Evolutionary conservation across 345 rosid species (phyloP).

Genomic region (Geranium rotundifolium): DNA sequence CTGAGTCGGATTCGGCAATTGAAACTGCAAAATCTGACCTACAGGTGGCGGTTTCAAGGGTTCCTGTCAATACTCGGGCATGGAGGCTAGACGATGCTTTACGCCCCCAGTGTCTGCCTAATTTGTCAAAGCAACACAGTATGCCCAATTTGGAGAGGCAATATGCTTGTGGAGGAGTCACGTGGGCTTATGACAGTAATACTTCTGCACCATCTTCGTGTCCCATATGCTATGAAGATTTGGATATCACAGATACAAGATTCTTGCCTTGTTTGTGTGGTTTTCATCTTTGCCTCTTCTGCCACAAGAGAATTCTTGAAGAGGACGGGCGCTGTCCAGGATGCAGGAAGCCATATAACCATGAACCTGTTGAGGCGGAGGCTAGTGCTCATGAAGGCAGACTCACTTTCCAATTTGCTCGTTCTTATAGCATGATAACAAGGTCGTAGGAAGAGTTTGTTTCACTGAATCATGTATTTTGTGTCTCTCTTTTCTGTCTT

Average conservation of each 20-base stretch:
- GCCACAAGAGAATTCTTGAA: constrained; percentile 73
- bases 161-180: constrained; percentile 29
- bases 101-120: constrained; percentile 75
- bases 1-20: constrained; percentile 15
- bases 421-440: constrained; percentile 66
- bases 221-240: constrained; percentile 62
- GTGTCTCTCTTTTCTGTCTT: constrained; percentile 23
- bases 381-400: constrained; percentile 40
- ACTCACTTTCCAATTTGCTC: constrained; percentile 50
- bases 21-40: constrained; percentile 13
- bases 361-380: constrained; percentile 32
- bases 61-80: constrained; percentile 36
- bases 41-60: constrained; percentile 22
- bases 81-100: constrained; percentile 79
- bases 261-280: constrained; percentile 76
- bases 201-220: constrained; percentile 25
- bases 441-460: constrained; percentile 41
- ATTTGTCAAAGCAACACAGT: constrained; percentile 58
- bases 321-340: constrained; percentile 83
- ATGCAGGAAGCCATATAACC: constrained; percentile 64
- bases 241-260: constrained; percentile 60
- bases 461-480: constrained; percentile 25
- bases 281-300: constrained; percentile 70
- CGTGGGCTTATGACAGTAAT: constrained; percentile 33
- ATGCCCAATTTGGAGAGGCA: constrained; percentile 33